Conservation (phyloP, 208 protist species). For the Leishmania mexicana region DNA sequence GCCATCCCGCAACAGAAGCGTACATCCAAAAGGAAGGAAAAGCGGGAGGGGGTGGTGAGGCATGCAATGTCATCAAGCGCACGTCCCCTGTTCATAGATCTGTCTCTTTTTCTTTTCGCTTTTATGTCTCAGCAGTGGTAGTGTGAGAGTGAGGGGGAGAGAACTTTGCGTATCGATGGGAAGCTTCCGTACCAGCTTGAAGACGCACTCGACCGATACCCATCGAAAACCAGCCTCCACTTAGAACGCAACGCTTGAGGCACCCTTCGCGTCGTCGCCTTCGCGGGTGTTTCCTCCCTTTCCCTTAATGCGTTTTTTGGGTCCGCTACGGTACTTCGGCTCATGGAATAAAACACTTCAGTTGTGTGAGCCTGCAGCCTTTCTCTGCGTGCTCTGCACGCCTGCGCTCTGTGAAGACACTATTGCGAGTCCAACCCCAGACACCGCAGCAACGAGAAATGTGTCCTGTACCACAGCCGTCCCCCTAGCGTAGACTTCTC, state of each 20-base stretch:
- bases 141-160: not conserved
- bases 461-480: slow-evolving; percentile 61
- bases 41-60: not conserved
- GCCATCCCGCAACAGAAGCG: not conserved
- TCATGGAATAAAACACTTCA: not conserved
- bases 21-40: not conserved
- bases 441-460: slow-evolving; percentile 60
- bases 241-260: not conserved
- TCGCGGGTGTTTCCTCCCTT: not conserved
- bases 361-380: not conserved
- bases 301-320: not conserved
- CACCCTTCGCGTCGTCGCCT: not conserved
- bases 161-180: not conserved
- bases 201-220: not conserved
- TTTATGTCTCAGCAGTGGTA: not conserved
- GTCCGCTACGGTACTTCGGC: not conserved
- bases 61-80: not conserved
- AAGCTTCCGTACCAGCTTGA: not conserved
- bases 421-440: slow-evolving; percentile 35
- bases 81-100: too few relatives aligned
- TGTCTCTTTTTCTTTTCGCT: not conserved
- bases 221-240: not conserved
- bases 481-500: slow-evolving; percentile 43
- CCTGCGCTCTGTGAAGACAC: slow-evolving; percentile 16
- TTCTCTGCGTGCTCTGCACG: not conserved